Conservation (phyloP, 2,329 filamentous ascomycete species). For the Alternaria panax region DNA sequence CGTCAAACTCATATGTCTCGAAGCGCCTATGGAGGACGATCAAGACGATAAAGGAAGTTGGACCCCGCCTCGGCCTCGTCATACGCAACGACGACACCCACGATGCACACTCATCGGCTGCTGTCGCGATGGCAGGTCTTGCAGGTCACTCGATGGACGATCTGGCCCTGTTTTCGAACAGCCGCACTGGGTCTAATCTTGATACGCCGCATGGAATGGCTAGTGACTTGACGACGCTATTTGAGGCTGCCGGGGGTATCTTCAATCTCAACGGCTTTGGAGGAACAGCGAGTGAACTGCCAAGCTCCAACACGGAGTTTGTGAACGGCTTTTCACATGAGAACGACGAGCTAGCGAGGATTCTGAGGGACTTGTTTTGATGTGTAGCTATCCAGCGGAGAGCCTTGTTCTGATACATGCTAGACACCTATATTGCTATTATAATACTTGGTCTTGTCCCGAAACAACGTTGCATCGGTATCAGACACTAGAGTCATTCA, state of each 20-base stretch:
- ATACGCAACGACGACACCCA: slow-evolving; percentile 54
- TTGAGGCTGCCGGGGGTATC: slow-evolving; percentile 67
- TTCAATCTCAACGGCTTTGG: slow-evolving; percentile 35
- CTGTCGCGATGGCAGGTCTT: slow-evolving; percentile 70
- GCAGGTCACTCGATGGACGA: slow-evolving; percentile 69
- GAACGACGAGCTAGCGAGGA: slow-evolving; percentile 66
- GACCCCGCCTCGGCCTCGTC: slow-evolving; percentile 70
- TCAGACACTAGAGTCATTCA: background rate
- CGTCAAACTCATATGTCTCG: slow-evolving; percentile 73
- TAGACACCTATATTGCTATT: background rate
- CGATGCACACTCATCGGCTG: slow-evolving; percentile 67
- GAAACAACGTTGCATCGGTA: background rate
- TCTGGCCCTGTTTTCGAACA: slow-evolving; percentile 57
- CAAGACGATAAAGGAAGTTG: slow-evolving; percentile 73
- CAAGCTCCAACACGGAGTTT: slow-evolving; percentile 52
- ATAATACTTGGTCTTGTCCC: background rate
- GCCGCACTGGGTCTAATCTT: slow-evolving; percentile 41
- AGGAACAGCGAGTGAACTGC: slow-evolving; percentile 41
- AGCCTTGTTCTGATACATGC: background rate
- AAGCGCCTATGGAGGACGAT: slow-evolving; percentile 78
- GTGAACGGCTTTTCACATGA: slow-evolving; percentile 61
- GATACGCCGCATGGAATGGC: slow-evolving; percentile 67
- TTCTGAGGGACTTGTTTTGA: slow-evolving; percentile 67
- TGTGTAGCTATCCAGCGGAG: background rate
- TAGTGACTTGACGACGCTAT: slow-evolving; percentile 68